Base-by-base conservation (phyloP, 768 basidiomycete genomes). In the Collybiopsis confluens region DNA sequence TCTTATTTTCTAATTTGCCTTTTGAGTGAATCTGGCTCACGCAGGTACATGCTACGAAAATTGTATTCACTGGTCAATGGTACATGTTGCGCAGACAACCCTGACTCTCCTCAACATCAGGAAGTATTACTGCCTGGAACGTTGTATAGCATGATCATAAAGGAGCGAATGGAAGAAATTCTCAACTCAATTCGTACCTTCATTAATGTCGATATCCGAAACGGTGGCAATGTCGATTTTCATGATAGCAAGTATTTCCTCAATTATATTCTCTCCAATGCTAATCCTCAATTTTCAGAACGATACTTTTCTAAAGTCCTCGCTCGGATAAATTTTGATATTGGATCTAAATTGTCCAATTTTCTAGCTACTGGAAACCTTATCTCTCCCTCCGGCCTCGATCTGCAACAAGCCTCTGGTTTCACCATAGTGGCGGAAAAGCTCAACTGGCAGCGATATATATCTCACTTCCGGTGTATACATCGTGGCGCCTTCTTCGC, bases 401-500 rank as follows among this genome's bases (percentile, higher is more conserved):
- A 98, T 71, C 74, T 99, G 15, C 96, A 98, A 67, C 97, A 99
- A 69, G 88, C 95, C 0, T 88, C 94, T 16, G 97, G 97, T n/a
- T 98, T 96, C 71, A 98, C 97, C 1, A 97, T 99, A 61, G 90
- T 98, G 30, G 97, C 95, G 4, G 97, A 99, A 74, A 98, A 98
- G 70, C 78, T 99, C 56, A 99, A 99, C 69, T 99, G 97, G 85
- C 87, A 90, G 61, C 92, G 97, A 35, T 99, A 98, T 69, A 93
- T 99, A 69, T 90, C 90, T 64, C 97, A 99, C 73, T 99, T 99
- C 77, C 81, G 97, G 54, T 97, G 91, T 68, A 93, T 99, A 27
- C 97, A 99, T 72, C 91, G 97, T 71, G 97, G 97, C 68, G 94
- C 97, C 35, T 99, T 99, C 82, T 99, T 99, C 66, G 91, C 95